Evolutionary conservation across 2,329 filamentous ascomycete genomes (phyloP).

Genomic region (Verticillium zaregamsianum): DNA sequence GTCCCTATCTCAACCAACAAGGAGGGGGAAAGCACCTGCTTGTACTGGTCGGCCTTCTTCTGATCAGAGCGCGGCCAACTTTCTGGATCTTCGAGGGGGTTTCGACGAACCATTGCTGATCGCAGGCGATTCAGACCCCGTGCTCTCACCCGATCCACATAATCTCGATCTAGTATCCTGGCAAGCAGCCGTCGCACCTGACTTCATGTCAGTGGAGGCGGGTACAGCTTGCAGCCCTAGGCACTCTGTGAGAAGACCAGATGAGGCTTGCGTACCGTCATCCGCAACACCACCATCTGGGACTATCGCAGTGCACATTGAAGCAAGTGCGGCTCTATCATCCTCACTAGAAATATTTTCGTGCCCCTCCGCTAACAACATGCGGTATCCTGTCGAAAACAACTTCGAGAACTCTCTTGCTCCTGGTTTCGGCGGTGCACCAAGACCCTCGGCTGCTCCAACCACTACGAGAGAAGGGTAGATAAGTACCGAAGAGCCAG

Average conservation of each 20-base stretch:
- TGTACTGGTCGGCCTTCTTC: background rate
- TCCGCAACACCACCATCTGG: background rate
- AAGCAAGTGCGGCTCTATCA: too few species aligned
- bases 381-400: background rate
- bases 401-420: background rate
- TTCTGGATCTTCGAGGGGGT: background rate
- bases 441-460: background rate
- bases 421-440: background rate
- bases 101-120: background rate
- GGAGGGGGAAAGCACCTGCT: background rate
- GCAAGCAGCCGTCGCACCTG: background rate
- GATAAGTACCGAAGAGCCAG: background rate
- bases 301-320: too few species aligned
- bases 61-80: background rate
- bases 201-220: background rate
- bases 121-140: background rate
- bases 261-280: background rate
- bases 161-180: background rate
- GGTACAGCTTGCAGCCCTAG: background rate
- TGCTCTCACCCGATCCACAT: background rate
- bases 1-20: background rate
- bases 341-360: background rate
- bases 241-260: background rate
- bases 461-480: background rate
- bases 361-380: background rate